Evolutionary conservation across 495 filamentous ascomycete species (phyloP).

Genomic region (Xylaria acuta): DNA sequence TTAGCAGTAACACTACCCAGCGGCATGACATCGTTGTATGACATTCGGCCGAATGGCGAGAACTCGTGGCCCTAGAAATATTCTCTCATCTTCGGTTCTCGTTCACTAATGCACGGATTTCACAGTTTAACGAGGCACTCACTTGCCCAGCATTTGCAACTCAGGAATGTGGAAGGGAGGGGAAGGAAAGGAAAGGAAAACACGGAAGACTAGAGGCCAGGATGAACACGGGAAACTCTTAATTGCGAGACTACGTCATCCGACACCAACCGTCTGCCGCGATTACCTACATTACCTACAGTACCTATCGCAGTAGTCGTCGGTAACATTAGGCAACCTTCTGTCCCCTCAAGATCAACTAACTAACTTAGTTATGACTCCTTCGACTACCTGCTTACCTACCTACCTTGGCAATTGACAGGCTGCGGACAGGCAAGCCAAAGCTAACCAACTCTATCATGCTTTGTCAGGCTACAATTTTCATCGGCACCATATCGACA

Average conservation of each 20-base stretch:
- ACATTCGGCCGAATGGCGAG: background rate
- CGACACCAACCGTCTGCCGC: background rate
- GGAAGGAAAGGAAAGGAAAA: background rate
- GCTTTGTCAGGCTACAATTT: background rate
- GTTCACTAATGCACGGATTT: background rate
- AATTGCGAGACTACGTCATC: background rate
- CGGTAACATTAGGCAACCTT: background rate
- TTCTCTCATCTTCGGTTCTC: background rate
- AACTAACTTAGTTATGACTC: background rate
- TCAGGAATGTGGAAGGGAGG: background rate
- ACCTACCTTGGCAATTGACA: background rate
- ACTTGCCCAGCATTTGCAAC: background rate
- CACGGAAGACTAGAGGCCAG: background rate
- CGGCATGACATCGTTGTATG: conserved; percentile 5
- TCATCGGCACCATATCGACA: background rate
- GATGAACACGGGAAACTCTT: background rate
- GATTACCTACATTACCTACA: no score
- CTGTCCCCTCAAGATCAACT: background rate
- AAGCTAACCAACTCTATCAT: background rate
- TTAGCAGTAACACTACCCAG: background rate
- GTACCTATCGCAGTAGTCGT: background rate
- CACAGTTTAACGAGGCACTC: background rate
- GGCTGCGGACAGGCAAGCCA: background rate
- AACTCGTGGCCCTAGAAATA: background rate
- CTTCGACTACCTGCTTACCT: background rate